phyloP scores from a whole-genome alignment of 257 asterid genomes.

The Lantana camara region DNA sequence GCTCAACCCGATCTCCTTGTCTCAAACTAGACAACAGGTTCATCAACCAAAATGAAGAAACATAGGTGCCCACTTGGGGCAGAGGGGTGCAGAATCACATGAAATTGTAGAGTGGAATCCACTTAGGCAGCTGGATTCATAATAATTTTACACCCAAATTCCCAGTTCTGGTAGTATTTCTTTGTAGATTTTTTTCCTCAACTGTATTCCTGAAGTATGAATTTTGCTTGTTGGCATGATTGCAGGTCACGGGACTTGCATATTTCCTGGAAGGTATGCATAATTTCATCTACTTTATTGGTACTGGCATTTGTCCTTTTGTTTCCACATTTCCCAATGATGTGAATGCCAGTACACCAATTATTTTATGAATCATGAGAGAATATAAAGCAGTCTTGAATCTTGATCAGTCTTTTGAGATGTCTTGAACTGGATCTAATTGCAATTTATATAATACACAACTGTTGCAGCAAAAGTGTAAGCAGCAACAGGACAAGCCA shows the following conservation, averaged over 20 bases:
- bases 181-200: constrained; percentile 6
- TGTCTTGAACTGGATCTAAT: neutral
- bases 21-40: constrained; percentile 24
- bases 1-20: constrained; percentile 19
- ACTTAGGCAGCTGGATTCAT: neutral
- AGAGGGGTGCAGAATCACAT: constrained; percentile 1
- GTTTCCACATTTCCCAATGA: constrained; percentile 34
- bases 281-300: constrained; percentile 26
- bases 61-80: constrained; percentile 27
- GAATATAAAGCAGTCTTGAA: neutral
- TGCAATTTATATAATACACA: neutral
- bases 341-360: constrained; percentile 15
- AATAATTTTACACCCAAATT: no score
- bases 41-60: constrained; percentile 4
- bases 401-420: neutral
- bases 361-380: constrained; percentile 4
- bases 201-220: constrained; percentile 31
- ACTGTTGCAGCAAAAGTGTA: constrained; percentile 63
- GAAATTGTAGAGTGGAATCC: constrained; percentile 16
- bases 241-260: constrained; percentile 95
- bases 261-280: constrained; percentile 97
- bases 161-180: no score
- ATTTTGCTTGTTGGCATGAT: constrained; percentile 37
- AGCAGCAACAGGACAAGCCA: constrained; percentile 64
- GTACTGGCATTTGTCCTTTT: constrained; percentile 36